Evolutionary conservation across 768 basidiomycete genomes (phyloP).

Genomic region (Pholiota microspora): DNA sequence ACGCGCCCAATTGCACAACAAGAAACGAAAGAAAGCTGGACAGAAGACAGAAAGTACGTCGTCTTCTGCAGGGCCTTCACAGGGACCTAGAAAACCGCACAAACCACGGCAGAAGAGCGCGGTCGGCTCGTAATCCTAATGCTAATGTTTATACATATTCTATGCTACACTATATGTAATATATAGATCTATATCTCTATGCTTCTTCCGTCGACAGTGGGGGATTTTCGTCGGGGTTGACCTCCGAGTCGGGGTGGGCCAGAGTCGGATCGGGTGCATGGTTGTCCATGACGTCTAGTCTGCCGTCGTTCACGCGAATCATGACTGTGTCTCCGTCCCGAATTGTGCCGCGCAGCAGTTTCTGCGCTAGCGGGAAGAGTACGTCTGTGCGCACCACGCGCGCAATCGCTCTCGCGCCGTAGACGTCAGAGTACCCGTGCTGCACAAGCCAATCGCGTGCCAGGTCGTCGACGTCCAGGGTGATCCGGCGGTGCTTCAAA

Average conservation of each 20-base stretch:
- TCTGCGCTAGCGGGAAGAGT: constrained; percentile 78
- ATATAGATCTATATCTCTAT: neutral
- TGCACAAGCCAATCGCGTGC: constrained; percentile 70
- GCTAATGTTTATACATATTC: constrained; percentile 5
- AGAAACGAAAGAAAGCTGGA: neutral
- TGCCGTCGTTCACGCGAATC: constrained; percentile 44
- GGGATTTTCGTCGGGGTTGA: constrained; percentile 22
- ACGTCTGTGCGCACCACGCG: constrained; percentile 83
- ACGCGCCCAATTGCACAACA: constrained; percentile 16
- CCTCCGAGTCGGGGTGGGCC: constrained; percentile 22
- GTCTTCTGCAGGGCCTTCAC: neutral
- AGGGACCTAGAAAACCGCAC: constrained; percentile 8
- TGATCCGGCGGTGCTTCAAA: constrained; percentile 63
- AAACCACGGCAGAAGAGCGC: constrained; percentile 9
- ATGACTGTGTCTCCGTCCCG: constrained; percentile 70
- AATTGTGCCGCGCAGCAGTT: constrained; percentile 76
- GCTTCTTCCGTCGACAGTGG: constrained; percentile 10
- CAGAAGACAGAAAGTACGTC: too few species aligned
- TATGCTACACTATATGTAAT: constrained; percentile 6
- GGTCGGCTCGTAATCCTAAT: constrained; percentile 1
- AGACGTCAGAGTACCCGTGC: constrained; percentile 79
- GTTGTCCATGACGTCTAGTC: constrained; percentile 59
- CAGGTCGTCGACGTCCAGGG: constrained; percentile 61
- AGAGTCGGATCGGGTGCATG: constrained; percentile 48
- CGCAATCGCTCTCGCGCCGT: constrained; percentile 87